These are phyloP conservation scores for Sphenostylis stenocarpa DNA, from an alignment of 306 rosid species.

Conservation along the genomic window DNA sequence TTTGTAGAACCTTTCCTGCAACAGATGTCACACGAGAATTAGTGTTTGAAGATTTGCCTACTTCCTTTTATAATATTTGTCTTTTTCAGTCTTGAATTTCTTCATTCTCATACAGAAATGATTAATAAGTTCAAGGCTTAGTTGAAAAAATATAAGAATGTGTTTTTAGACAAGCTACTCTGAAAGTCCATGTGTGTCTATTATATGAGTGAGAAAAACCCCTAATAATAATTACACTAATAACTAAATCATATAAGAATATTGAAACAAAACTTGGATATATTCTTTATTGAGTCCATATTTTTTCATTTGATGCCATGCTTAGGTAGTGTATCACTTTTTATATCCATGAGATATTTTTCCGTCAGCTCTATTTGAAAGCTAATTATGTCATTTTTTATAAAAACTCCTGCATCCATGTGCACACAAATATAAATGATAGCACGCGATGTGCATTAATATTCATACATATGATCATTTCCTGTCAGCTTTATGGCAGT, in stretches of 20 bases:
- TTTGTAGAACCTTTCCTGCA: not conserved
- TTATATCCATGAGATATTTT: not conserved
- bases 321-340: not conserved
- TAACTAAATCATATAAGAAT: not conserved
- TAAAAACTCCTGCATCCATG: not conserved
- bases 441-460: not conserved
- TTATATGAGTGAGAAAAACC: not conserved
- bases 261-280: conserved; percentile 12
- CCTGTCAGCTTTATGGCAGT: not conserved
- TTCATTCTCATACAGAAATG: not conserved
- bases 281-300: not conserved
- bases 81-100: not conserved
- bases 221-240: not conserved
- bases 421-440: not conserved
- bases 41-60: not conserved
- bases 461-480: not conserved
- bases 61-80: not conserved
- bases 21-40: not conserved
- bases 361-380: not conserved
- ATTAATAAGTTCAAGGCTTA: not conserved
- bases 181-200: not conserved
- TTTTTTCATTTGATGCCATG: not conserved
- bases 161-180: conserved; percentile 14
- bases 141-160: not conserved
- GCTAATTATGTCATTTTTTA: not conserved